These are phyloP conservation scores for Euptelea pleiosperma DNA, from an alignment of 164 flowering plant genomes.

Conservation along the genomic window DNA sequence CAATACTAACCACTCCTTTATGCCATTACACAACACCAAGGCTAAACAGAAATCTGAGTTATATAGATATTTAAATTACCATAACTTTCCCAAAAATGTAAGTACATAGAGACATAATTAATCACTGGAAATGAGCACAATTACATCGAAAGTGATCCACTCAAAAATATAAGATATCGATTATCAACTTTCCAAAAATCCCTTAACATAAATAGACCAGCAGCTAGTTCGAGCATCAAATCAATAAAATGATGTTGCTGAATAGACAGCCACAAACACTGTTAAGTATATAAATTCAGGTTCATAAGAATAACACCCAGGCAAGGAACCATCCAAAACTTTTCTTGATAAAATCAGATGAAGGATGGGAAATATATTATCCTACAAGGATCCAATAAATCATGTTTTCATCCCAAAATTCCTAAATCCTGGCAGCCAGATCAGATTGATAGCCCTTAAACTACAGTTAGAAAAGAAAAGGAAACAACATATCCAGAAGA, in stretches of 20 bases:
- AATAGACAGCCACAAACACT: too few species aligned
- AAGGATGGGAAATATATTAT: constrained; percentile 3
- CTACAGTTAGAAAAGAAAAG: constrained; percentile 11
- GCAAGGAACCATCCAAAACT: constrained; percentile 11
- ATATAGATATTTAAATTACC: too few species aligned
- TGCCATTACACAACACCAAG: neutral
- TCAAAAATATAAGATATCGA: too few species aligned
- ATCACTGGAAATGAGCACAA: neutral
- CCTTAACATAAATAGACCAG: too few species aligned
- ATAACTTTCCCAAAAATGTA: too few species aligned
- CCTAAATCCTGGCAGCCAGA: constrained; percentile 20
- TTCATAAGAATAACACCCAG: too few species aligned
- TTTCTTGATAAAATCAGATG: constrained; percentile 8
- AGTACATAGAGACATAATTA: neutral
- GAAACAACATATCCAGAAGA: constrained; percentile 23
- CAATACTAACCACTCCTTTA: neutral
- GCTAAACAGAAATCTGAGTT: neutral
- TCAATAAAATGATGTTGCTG: neutral
- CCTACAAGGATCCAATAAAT: constrained; percentile 20
- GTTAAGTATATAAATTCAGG: too few species aligned
- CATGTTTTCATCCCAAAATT: constrained; percentile 20
- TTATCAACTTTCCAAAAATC: neutral
- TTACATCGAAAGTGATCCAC: neutral
- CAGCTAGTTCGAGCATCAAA: neutral
- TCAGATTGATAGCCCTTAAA: constrained; percentile 9